Percentiles rank a stretch among this genome's conserved stretches.
These are phyloP conservation scores for Pythium phragmiticola DNA, from an alignment of 352 stramenopile species.

Conservation along the genomic window DNA sequence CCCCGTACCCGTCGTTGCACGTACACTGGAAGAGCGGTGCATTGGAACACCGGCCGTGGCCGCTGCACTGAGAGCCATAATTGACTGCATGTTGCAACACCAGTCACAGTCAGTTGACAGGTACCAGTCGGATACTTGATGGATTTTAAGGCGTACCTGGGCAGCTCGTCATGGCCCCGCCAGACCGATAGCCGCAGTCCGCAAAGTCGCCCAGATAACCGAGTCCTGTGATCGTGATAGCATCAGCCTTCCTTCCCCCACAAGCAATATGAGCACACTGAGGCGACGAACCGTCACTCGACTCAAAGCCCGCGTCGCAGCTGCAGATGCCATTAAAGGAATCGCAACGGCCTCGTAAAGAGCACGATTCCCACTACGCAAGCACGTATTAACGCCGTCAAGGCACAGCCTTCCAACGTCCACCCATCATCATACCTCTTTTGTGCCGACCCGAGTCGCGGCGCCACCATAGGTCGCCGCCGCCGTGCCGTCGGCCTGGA, in stretches of 20 bases:
- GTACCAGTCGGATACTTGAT: too few relatives aligned
- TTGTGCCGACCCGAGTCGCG: conserved; percentile 48
- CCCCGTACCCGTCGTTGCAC: conserved; percentile 50
- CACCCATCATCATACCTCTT: conserved; percentile 41
- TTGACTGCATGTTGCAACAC: conserved; percentile 22
- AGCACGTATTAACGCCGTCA: not conserved
- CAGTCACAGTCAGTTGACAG: conserved; percentile 1
- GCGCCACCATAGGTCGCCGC: conserved; percentile 34
- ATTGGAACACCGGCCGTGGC: conserved; percentile 50
- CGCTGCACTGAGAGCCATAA: conserved; percentile 45
- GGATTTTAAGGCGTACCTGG: conserved; percentile 27
- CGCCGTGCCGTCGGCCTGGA: conserved; percentile 37
- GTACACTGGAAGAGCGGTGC: conserved; percentile 46
- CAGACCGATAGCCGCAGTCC: conserved; percentile 41
- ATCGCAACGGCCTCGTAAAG: conserved; percentile 56
- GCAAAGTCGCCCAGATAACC: conserved; percentile 22
- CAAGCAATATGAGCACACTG: conserved; percentile 10
- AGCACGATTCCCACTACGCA: conserved; percentile 60
- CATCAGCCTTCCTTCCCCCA: not conserved
- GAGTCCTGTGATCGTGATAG: conserved; percentile 11
- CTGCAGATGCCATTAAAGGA: conserved; percentile 43
- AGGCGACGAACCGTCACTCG: conserved; percentile 49
- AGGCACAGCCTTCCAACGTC: not conserved
- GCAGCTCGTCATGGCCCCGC: conserved; percentile 40
- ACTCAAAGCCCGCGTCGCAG: conserved; percentile 46